A percentile compares a stretch with the other conserved stretches of the same genome.
Evolutionary conservation across 2,329 filamentous ascomycete genomes (phyloP).

Genomic region (Colletotrichum sp.): DNA sequence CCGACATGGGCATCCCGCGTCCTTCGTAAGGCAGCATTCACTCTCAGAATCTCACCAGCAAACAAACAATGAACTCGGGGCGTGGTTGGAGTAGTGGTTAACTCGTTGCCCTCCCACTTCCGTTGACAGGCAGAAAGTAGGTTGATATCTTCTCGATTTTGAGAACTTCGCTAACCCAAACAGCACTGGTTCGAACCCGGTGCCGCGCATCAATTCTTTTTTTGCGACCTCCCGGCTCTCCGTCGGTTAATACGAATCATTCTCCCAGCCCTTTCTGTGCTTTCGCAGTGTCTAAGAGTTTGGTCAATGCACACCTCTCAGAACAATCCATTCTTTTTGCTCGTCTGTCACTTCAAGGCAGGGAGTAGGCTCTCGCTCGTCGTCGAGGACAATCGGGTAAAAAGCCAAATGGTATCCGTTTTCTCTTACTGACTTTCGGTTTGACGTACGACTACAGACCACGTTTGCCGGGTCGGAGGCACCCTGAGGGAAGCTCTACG

Average conservation of each 20-base stretch:
- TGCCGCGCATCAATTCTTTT: slow-evolving; percentile 1
- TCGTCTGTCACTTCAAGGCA: neutral
- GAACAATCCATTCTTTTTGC: neutral
- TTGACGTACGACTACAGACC: neutral
- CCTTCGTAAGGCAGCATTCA: neutral
- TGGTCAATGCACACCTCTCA: neutral
- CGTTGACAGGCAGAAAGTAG: slow-evolving; percentile 8
- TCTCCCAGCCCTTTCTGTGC: neutral
- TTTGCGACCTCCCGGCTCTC: neutral
- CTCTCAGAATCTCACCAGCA: neutral
- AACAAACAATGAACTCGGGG: neutral
- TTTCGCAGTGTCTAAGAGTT: neutral
- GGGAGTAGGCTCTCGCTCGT: neutral
- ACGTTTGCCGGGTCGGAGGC: neutral
- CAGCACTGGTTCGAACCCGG: slow-evolving; percentile 19
- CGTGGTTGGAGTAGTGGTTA: slow-evolving; percentile 19
- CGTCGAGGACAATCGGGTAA: neutral
- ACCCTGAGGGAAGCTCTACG: neutral
- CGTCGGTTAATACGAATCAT: neutral
- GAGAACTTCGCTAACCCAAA: neutral
- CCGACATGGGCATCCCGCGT: neutral
- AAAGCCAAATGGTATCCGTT: neutral
- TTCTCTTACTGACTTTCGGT: neutral
- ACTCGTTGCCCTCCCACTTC: slow-evolving; percentile 18
- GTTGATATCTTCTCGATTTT: neutral